Evolutionary conservation across 2,329 filamentous ascomycete species (phyloP), one percentile per base, ranked within the genome.

Genomic region (Drechslerella stenobrocha): DNA sequence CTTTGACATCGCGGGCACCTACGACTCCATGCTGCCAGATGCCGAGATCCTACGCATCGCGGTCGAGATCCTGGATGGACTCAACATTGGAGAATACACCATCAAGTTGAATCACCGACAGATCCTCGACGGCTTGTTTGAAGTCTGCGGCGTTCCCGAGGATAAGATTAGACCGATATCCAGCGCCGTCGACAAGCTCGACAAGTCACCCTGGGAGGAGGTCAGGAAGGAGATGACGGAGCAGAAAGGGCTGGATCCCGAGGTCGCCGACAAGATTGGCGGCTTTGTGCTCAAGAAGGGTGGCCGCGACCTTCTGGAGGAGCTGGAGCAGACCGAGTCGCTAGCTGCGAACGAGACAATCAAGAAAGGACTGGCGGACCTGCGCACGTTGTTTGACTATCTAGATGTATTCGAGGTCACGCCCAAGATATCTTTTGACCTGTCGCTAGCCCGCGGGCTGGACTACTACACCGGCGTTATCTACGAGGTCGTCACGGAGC

Each of bases 31-130:
- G 90, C 82, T 96, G 23, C 89, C 91, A 59, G 92, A 96, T 75
- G 88, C 90, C 34, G 91, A 96, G 78, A 87, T 96, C 64, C 79
- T 97, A 73, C 83, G 87, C 61, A 90, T 96, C 71, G 84, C 89
- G 50, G 85, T 84, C 73, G 90, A 96, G 75, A 87, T 95, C 37
- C 95, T 96, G 74, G 84, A 92, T 72, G 83, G 83, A 47, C 80
- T 96, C 32, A 81, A 82, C 44, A 61, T 74, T n/a, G 73, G 73
- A 45, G 69, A 65, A 9, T 89, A 89, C 75, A 91, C 87, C 1
- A 93, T 96, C 78, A 96, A 96, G 80, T 81, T 96, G 75, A 97
- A 96, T 79, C 90, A 96, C 83, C 83, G 92, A 72, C 92, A 95
- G 78, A 92, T 96, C 48, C 81, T 97, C 13, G 91, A 96, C 73